These are phyloP conservation scores for Cladosporium sp. DNA, from an alignment of 2,329 filamentous ascomycete species.

Conservation along the genomic window DNA sequence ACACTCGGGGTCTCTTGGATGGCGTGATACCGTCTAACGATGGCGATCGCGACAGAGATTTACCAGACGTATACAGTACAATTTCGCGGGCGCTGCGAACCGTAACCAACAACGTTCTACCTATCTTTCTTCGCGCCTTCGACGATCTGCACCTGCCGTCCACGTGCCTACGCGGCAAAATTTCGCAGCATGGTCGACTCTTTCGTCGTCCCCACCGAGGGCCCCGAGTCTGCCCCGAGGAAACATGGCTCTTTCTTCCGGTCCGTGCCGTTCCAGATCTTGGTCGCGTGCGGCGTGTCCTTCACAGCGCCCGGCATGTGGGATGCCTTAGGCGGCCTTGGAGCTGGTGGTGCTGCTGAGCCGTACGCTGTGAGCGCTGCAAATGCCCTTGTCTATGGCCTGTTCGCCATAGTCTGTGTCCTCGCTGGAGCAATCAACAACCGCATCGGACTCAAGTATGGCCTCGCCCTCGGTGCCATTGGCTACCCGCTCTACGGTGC, in stretches of 20 bases:
- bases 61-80: not conserved
- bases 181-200: conserved; percentile 2
- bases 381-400: conserved; percentile 11
- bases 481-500: conserved; percentile 46
- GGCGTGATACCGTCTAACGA: conserved; percentile 5
- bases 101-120: too few species aligned
- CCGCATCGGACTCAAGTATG: conserved; percentile 24
- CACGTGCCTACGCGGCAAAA: not conserved
- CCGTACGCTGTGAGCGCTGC: conserved; percentile 8
- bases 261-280: conserved; percentile 16
- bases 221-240: not conserved
- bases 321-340: conserved; percentile 17
- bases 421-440: conserved; percentile 32
- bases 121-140: conserved; percentile 1
- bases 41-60: conserved; percentile 5
- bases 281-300: conserved; percentile 16
- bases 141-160: not conserved
- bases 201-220: conserved; percentile 4
- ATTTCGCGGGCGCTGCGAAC: too few species aligned
- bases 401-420: conserved; percentile 12
- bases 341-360: conserved; percentile 11
- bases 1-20: not conserved
- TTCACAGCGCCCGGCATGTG: conserved; percentile 19
- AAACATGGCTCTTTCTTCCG: conserved; percentile 9
- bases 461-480: conserved; percentile 28